Percentiles rank a stretch among this genome's conserved stretches.
Conservation (phyloP, 176 grass and related monocot genomes). For the Olyra latifolia region DNA sequence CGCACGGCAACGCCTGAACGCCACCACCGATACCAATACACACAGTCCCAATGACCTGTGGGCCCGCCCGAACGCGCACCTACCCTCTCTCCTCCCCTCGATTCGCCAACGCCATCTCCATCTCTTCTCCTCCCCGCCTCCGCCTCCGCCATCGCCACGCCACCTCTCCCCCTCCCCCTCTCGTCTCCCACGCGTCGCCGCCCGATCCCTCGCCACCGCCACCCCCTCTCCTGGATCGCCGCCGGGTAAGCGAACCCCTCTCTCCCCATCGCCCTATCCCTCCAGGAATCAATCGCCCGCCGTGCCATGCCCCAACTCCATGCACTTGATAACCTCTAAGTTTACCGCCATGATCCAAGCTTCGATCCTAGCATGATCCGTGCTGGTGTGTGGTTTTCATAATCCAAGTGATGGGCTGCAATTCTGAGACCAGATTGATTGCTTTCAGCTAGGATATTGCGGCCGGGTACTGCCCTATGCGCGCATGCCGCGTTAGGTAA, state of each 20-base stretch:
- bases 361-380: not conserved
- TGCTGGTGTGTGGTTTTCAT: not conserved
- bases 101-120: no score
- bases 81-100: no score
- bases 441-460: not conserved
- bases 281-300: not conserved
- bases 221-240: conserved; percentile 10
- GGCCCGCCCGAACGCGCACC: not conserved
- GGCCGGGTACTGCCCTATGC: not conserved
- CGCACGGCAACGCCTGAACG: no score
- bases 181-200: not conserved
- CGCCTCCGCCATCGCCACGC: conserved; percentile 9
- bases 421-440: not conserved
- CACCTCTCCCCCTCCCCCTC: not conserved
- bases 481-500: conserved; percentile 61
- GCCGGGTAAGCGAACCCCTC: not conserved
- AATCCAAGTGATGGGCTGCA: not conserved
- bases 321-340: not conserved
- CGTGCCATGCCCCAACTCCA: not conserved
- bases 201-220: not conserved
- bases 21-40: not conserved
- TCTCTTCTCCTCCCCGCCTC: not conserved
- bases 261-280: no score
- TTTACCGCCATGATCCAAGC: not conserved
- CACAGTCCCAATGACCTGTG: not conserved